Percentiles rank a stretch among this genome's conserved stretches.
Evolutionary conservation across 495 filamentous ascomycete genomes (phyloP).

Genomic region (Talaromyces trachyspermus): DNA sequence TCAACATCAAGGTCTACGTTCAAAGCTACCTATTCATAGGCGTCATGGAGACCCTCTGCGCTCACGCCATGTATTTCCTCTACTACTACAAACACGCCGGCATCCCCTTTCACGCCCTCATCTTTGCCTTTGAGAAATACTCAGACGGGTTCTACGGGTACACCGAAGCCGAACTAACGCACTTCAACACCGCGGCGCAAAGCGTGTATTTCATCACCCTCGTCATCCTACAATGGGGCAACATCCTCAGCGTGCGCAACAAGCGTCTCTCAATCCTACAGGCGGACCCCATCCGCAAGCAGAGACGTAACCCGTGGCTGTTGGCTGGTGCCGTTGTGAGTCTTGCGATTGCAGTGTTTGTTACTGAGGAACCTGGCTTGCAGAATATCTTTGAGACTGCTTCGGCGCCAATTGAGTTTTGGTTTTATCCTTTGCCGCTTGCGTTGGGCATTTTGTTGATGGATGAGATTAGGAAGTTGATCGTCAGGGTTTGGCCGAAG

Average conservation of each 20-base stretch:
- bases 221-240: slow-evolving; percentile 55
- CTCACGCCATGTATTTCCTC: slow-evolving; percentile 62
- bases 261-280: slow-evolving; percentile 59
- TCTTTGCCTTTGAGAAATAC: slow-evolving; percentile 53
- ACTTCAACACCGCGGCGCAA: slow-evolving; percentile 36
- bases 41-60: slow-evolving; percentile 48
- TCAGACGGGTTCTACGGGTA: slow-evolving; percentile 37
- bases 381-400: slow-evolving; percentile 47
- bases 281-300: slow-evolving; percentile 53
- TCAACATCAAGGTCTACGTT: slow-evolving; percentile 56
- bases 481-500: slow-evolving; percentile 40
- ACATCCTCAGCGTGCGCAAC: slow-evolving; percentile 56
- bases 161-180: slow-evolving; percentile 34
- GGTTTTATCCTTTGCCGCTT: slow-evolving; percentile 58
- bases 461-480: slow-evolving; percentile 51
- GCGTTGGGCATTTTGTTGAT: slow-evolving; percentile 51
- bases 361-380: slow-evolving; percentile 53
- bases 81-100: slow-evolving; percentile 37
- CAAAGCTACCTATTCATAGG: slow-evolving; percentile 60
- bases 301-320: slow-evolving; percentile 52
- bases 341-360: slow-evolving; percentile 54
- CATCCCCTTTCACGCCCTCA: slow-evolving; percentile 48
- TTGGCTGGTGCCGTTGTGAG: slow-evolving; percentile 59
- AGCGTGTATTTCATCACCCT: slow-evolving; percentile 30
- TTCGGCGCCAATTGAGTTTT: slow-evolving; percentile 54